Evolutionary conservation across 345 rosid genomes (phyloP).

Genomic region (Brassica rapa): DNA sequence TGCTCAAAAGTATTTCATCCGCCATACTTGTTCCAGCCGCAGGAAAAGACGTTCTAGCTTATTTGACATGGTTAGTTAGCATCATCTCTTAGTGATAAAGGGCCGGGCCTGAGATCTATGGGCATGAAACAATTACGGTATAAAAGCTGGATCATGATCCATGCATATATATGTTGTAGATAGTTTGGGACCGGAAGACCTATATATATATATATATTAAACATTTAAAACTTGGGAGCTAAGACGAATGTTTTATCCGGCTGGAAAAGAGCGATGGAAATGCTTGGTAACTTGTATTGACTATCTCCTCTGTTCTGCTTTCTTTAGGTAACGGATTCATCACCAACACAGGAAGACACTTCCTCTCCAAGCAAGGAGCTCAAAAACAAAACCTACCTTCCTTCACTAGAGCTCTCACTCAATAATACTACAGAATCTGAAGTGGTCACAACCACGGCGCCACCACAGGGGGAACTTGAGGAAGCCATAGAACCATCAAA

Average conservation of each 20-base stretch:
- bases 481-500: constrained; percentile 39
- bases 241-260: too few relatives aligned
- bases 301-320: constrained; percentile 5
- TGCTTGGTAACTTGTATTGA: background rate
- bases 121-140: too few relatives aligned
- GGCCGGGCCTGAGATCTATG: too few relatives aligned
- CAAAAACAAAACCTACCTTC: constrained; percentile 45
- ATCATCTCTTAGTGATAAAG: background rate
- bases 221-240: too few relatives aligned
- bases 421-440: constrained; percentile 50
- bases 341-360: constrained; percentile 60
- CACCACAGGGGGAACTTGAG: constrained; percentile 49
- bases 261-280: background rate
- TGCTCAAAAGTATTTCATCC: constrained; percentile 95
- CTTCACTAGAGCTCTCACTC: constrained; percentile 72
- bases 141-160: too few relatives aligned
- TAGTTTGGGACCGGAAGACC: too few relatives aligned
- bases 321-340: constrained; percentile 61
- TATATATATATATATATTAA: too few relatives aligned
- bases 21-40: constrained; percentile 66
- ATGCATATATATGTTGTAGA: too few relatives aligned
- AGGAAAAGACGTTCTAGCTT: constrained; percentile 97
- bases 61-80: constrained; percentile 88
- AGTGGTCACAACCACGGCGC: constrained; percentile 50
- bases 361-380: constrained; percentile 52